phyloP scores from a whole-genome alignment of 108 stramenopile species.

The Hondaea fermentalgiana region DNA sequence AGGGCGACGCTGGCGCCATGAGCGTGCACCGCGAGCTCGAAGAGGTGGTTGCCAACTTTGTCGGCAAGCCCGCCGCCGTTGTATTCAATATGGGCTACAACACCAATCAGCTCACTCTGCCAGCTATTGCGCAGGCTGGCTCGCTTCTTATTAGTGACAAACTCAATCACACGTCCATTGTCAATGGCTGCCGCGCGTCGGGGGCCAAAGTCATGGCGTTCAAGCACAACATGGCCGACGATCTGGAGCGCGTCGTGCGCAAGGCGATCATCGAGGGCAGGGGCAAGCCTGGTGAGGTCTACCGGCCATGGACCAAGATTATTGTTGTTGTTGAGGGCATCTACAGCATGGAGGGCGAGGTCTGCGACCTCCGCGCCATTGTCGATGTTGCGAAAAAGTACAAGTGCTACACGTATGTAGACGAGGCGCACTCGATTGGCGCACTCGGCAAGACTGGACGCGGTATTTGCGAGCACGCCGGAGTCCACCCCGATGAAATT shows the following conservation, averaged over 20 bases:
- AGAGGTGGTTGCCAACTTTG: conserved; percentile 68
- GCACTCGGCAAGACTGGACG: conserved; percentile 92
- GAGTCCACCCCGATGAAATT: conserved; percentile 85
- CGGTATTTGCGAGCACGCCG: conserved; percentile 86
- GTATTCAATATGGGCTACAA: conserved; percentile 97
- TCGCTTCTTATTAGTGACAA: conserved; percentile 84
- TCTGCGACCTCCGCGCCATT: conserved; percentile 77
- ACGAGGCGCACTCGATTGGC: conserved; percentile 97
- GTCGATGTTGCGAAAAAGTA: conserved; percentile 87
- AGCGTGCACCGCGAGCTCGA: conserved; percentile 74
- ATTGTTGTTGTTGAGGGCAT: conserved; percentile 96
- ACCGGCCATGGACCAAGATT: conserved; percentile 92
- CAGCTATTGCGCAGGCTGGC: conserved; percentile 72
- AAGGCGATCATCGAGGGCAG: conserved; percentile 84
- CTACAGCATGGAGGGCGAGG: conserved; percentile 98
- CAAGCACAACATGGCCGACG: conserved; percentile 78
- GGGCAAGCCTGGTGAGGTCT: conserved; percentile 63
- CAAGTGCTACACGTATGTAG: conserved; percentile 80
- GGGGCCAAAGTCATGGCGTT: conserved; percentile 91
- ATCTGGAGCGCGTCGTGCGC: conserved; percentile 74
- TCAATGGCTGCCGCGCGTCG: conserved; percentile 83
- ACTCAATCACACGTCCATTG: conserved; percentile 95
- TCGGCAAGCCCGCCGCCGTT: conserved; percentile 87
- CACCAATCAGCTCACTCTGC: conserved; percentile 91
- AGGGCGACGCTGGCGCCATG: conserved; percentile 71